Evolutionary conservation across 805 yeast species (phyloP), one percentile per base, ranked within the genome.

Genomic region (Schizosaccharomyces cryophilus): DNA sequence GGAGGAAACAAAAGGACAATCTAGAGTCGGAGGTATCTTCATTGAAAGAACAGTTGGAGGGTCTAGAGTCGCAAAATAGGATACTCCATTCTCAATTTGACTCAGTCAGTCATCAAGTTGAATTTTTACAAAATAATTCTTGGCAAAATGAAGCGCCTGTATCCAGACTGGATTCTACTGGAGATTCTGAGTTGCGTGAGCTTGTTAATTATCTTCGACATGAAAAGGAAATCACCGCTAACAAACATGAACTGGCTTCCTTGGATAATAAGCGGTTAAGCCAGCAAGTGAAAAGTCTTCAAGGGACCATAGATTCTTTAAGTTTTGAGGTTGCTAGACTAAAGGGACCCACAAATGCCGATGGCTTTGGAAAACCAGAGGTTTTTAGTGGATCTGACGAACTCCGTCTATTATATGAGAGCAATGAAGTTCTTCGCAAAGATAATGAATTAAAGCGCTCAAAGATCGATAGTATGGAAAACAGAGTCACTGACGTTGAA

Each of bases 21-120:
- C 69, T 75, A 31, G 80, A 78, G 61, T 77, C 74, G 54, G 79
- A 80, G 61, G 67, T 84, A 56, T 74, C 30, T 17, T 35, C n/a
- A 24, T 35, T 58, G 24, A 21, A 26, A 30, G 48, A 15, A 21
- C 61, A 64, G 63, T 66, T 78, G 30, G 75, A 78, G 26, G 88
- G 82, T 61, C 70, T 85, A 47, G 73, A 78, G 15, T 74, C 79
- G n/a, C 94, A 86, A 68, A 85, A 86, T 67, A 74, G 78, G 59
- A 73, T 85, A 4, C 72, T 87, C 19, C 77, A 83, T 63, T 82
- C 81, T 64, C 93, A 86, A 69, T 70, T 87, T 31, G 90, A 83
- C 62, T 65, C 68, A 9, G 60, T 67, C 31, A 68, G 64, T 42
- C 21, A 62, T 9, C 66, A 66, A 19, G 64, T 64, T n/a, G 26